Percentiles rank a stretch among this genome's conserved stretches.
Evolutionary conservation across 1,284 basidiomycete genomes (phyloP).

Genomic region (Leucoagaricus sp.): DNA sequence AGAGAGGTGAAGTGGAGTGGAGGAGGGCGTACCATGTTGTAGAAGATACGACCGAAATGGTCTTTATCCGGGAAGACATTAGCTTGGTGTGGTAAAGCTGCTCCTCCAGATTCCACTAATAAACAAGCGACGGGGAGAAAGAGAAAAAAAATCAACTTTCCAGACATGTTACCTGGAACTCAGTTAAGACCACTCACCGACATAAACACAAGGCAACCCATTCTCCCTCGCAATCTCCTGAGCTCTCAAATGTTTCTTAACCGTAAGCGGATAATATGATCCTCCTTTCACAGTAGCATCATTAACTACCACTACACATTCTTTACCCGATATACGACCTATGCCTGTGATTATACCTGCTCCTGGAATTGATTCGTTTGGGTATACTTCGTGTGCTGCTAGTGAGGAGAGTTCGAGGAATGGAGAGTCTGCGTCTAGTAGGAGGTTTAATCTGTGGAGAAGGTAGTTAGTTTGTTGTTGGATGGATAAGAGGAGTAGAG

Average conservation of each 20-base stretch:
- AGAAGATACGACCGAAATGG: conserved; percentile 96
- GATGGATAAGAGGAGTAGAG: neutral
- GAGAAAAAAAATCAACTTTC: neutral
- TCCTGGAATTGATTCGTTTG: conserved; percentile 76
- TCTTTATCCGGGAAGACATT: conserved; percentile 92
- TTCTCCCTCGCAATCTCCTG: conserved; percentile 94
- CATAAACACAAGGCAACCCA: conserved; percentile 88
- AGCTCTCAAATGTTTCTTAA: conserved; percentile 94
- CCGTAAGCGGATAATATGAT: conserved; percentile 91
- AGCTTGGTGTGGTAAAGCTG: conserved; percentile 90
- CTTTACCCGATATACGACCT: conserved; percentile 75
- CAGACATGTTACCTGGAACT: neutral
- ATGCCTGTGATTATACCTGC: conserved; percentile 94
- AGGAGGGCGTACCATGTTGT: conserved; percentile 78
- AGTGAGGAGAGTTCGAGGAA: conserved; percentile 89
- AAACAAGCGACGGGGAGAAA: too few species aligned
- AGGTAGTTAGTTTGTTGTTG: neutral
- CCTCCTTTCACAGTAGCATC: conserved; percentile 95
- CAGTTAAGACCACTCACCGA: conserved; percentile 57
- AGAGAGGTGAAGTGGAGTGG: neutral
- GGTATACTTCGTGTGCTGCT: conserved; percentile 89
- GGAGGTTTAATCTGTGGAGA: conserved; percentile 40
- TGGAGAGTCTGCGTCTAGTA: conserved; percentile 87
- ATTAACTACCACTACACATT: conserved; percentile 91
- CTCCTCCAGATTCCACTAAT: conserved; percentile 94